Percentiles rank a stretch among this genome's conserved stretches.
phyloP scores from a whole-genome alignment of 1,139 yeast species.

The Lodderomyces jiufengensis region DNA sequence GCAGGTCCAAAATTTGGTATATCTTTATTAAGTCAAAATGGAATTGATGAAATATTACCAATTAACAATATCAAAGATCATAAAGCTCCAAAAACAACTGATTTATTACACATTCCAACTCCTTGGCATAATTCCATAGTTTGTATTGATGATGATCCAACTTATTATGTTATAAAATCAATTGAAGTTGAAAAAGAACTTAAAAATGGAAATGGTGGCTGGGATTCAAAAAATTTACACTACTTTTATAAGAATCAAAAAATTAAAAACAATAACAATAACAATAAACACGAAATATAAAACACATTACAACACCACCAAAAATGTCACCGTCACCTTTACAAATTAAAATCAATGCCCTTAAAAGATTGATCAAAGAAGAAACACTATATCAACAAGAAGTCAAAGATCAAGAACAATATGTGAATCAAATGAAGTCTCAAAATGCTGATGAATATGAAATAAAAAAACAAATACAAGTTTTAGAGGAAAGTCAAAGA shows the following conservation, averaged over 20 bases:
- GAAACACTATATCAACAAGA: conserved; percentile 63
- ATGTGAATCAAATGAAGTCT: conserved; percentile 41
- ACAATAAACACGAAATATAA: background rate
- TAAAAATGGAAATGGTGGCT: conserved; percentile 22
- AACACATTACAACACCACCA: background rate
- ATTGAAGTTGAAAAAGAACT: conserved; percentile 23
- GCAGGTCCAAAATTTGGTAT: conserved; percentile 59
- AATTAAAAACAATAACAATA: conserved; percentile 1
- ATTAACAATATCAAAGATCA: conserved; percentile 29
- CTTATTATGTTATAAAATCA: conserved; percentile 27
- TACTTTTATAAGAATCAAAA: conserved; percentile 9
- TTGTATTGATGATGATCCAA: conserved; percentile 29
- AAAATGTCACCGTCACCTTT: conserved; percentile 52
- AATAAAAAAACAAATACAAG: conserved; percentile 60
- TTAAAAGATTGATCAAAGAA: conserved; percentile 72
- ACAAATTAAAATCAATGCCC: conserved; percentile 73
- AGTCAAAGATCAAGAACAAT: conserved; percentile 55
- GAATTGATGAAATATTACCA: conserved; percentile 38
- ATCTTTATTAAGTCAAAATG: conserved; percentile 33
- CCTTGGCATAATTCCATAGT: conserved; percentile 65
- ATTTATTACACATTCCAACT: conserved; percentile 58
- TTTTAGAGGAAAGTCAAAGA: conserved; percentile 63
- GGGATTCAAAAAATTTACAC: conserved; percentile 19
- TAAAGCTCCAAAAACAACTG: conserved; percentile 31
- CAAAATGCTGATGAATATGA: conserved; percentile 63